Evolutionary conservation across 1,284 basidiomycete genomes (phyloP), one percentile per base, ranked within the genome.

Genomic region (Papiliotrema terrestris): DNA sequence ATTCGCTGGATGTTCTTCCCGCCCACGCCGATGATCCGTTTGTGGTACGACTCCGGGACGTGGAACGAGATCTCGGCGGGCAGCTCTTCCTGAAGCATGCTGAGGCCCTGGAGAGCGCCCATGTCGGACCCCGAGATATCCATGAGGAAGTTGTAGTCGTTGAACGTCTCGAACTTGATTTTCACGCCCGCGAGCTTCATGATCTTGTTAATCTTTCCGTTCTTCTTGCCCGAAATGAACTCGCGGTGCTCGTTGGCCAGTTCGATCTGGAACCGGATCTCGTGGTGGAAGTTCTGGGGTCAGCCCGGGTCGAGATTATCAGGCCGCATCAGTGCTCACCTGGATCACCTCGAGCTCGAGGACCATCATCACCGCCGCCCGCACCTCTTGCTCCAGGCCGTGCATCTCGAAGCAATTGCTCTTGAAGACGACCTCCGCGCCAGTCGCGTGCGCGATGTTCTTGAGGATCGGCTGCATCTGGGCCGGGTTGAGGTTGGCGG

Each of bases 51-150:
- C 78, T 99, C 95, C 22, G 96, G 95, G 8, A 98, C 93, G 77
- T 98, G 94, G 84, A 98, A 98, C 23, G 93, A 97, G 51, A 97
- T 89, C 77, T 98, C 95, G n/a, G 96, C 94, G 1, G 95, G 95
- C 19, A 98, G 80, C 77, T 98, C 95, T 74, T 98, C 95, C 77
- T 97, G 92, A 26, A 98, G 80, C 59, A 97, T 82, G 5, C 86
- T 86, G 44, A 98, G 81, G 20, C 96, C 93, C 69, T 92, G 88
- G 22, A 98, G 78, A 23, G 93, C 88, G 26, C 87, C 88, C 35
- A 78, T 80, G 69, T 93, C 89, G 62, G 84, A 87, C 23, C 90
- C 89, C 19, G 89, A 83, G 63, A 93, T 86, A 75, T 97, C 93
- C 74, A 98, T 98, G 66, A 98, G 83, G 80, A 98, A 98, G 77